Evolutionary conservation across 75 land plant genomes (phyloP).

Genomic region (Cryptomeria japonica): DNA sequence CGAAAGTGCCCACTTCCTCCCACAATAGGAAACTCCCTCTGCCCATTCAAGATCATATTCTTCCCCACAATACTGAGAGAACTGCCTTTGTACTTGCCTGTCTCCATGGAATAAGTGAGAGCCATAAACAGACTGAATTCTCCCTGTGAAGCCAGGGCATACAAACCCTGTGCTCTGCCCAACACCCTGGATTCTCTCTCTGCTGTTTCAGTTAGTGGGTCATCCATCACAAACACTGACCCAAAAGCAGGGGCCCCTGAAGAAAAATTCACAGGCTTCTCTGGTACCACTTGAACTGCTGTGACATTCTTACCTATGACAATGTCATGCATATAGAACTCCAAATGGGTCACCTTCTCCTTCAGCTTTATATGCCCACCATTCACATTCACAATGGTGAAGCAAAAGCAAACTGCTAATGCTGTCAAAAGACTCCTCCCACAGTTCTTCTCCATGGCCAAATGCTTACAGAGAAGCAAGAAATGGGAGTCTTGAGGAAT

Average conservation of each 20-base stretch:
- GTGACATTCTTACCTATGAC: not conserved
- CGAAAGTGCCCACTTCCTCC: slow-evolving; percentile 33
- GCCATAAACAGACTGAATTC: not conserved
- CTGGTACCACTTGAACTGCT: not conserved
- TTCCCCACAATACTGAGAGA: slow-evolving; percentile 19
- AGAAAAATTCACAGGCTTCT: not conserved
- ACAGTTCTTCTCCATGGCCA: not conserved
- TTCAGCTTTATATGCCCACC: not conserved
- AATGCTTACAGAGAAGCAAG: not conserved
- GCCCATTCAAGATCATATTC: not conserved
- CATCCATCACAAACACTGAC: slow-evolving; percentile 21
- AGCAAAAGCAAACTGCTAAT: not conserved
- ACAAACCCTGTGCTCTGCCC: slow-evolving; percentile 27
- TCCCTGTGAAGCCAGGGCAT: not conserved
- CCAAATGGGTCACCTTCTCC: slow-evolving; percentile 1
- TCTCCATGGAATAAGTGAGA: not conserved
- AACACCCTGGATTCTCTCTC: not conserved
- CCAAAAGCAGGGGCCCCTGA: slow-evolving; percentile 2
- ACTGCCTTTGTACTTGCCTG: slow-evolving; percentile 15
- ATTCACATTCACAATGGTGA: not conserved
- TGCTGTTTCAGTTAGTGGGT: slow-evolving; percentile 19
- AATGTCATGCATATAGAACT: slow-evolving; percentile 1
- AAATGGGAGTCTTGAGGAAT: too few species aligned
- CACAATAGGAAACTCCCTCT: slow-evolving; percentile 26
- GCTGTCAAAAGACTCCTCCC: not conserved